Evolutionary conservation across 1,139 yeast species (phyloP).

Genomic region (Nematodospora anomalae): DNA sequence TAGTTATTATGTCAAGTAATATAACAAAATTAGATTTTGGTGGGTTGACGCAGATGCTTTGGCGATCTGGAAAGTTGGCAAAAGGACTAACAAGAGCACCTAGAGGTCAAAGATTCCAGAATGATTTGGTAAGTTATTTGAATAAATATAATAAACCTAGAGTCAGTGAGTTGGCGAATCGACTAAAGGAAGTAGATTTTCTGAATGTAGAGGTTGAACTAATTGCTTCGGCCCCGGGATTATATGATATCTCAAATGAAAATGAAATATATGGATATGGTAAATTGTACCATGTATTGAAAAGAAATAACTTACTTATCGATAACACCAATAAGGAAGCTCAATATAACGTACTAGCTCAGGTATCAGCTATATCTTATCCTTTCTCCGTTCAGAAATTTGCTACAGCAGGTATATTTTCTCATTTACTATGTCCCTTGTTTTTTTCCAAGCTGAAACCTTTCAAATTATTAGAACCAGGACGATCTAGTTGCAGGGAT

Average conservation of each 20-base stretch:
- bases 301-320: slow-evolving; percentile 32
- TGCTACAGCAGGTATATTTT: slow-evolving; percentile 47
- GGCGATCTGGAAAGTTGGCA: slow-evolving; percentile 56
- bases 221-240: slow-evolving; percentile 58
- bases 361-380: slow-evolving; percentile 61
- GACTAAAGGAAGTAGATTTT: slow-evolving; percentile 42
- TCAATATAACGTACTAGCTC: slow-evolving; percentile 45
- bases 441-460: slow-evolving; percentile 22
- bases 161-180: slow-evolving; percentile 27
- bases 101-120: slow-evolving; percentile 25
- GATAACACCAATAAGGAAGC: slow-evolving; percentile 13
- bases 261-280: slow-evolving; percentile 50
- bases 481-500: slow-evolving; percentile 21
- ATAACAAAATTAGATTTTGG: slow-evolving; percentile 53
- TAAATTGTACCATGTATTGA: slow-evolving; percentile 44
- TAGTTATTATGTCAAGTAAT: slow-evolving; percentile 63
- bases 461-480: slow-evolving; percentile 29
- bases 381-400: slow-evolving; percentile 40
- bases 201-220: slow-evolving; percentile 49
- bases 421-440: slow-evolving; percentile 55
- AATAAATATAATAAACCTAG: slow-evolving; percentile 34
- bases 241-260: slow-evolving; percentile 18
- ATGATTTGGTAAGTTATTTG: slow-evolving; percentile 46
- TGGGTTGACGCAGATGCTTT: slow-evolving; percentile 62
- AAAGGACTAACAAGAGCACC: slow-evolving; percentile 11